phyloP scores from a whole-genome alignment of 257 asterid species.

The Plantago elongata region DNA sequence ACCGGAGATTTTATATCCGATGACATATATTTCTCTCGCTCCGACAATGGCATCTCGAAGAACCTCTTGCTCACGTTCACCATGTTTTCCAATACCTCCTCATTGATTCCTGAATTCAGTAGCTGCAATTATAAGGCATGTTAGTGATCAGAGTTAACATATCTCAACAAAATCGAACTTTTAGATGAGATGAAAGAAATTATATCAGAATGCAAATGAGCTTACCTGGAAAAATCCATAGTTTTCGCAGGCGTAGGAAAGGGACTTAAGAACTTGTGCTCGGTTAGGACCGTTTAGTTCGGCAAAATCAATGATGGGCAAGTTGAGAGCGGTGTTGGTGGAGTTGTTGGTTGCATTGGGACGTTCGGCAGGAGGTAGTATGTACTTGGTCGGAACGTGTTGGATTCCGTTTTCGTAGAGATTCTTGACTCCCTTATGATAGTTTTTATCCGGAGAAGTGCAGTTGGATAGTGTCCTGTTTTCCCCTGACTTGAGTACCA shows the following conservation, averaged over 20 bases:
- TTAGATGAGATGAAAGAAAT: no score
- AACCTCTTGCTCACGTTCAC: conserved; percentile 47
- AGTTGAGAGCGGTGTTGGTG: conserved; percentile 20
- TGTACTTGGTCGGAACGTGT: conserved; percentile 62
- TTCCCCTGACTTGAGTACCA: conserved; percentile 20
- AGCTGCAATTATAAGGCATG: conserved; percentile 35
- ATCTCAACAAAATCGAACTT: no score
- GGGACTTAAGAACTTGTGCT: conserved; percentile 43
- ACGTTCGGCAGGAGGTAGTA: conserved; percentile 65
- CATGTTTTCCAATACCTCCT: conserved; percentile 44
- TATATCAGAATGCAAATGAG: no score
- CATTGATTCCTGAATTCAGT: conserved; percentile 63
- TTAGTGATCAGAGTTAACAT: not conserved
- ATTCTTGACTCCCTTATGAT: conserved; percentile 67
- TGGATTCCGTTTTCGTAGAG: conserved; percentile 61
- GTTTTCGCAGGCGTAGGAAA: conserved; percentile 59
- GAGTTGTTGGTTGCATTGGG: conserved; percentile 29
- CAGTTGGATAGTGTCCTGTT: conserved; percentile 6
- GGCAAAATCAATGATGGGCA: conserved; percentile 76
- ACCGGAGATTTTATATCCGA: conserved; percentile 52
- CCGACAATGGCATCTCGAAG: conserved; percentile 60
- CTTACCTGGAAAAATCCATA: conserved; percentile 84
- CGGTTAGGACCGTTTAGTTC: conserved; percentile 57
- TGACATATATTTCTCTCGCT: conserved; percentile 83
- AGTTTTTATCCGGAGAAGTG: conserved; percentile 29